These are phyloP conservation scores for Penicillium canariense DNA, from an alignment of 495 filamentous ascomycete genomes.

Conservation along the genomic window DNA sequence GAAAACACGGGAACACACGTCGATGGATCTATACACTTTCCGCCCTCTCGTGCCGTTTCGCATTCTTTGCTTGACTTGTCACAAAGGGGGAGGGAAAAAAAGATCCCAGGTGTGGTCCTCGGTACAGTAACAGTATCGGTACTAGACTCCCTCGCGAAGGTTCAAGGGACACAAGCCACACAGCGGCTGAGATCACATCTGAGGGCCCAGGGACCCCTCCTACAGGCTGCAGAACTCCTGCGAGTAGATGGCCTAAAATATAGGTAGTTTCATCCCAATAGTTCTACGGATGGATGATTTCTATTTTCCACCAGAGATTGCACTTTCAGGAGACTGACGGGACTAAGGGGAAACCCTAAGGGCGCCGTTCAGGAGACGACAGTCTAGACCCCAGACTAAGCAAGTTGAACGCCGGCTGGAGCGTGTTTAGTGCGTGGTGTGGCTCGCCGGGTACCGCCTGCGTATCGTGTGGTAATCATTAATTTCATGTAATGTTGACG, in stretches of 20 bases:
- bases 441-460: not conserved
- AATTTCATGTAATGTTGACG: no score
- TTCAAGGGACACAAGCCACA: constrained; percentile 15
- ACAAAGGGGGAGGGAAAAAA: constrained; percentile 4
- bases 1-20: no score
- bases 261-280: not conserved
- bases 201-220: not conserved
- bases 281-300: not conserved
- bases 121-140: not conserved
- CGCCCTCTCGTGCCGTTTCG: constrained; percentile 11
- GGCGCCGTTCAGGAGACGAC: constrained; percentile 17
- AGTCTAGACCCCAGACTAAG: constrained; percentile 19
- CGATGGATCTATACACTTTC: not conserved
- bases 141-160: constrained; percentile 9
- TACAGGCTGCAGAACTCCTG: constrained; percentile 5
- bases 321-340: not conserved
- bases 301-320: not conserved
- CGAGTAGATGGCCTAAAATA: not conserved
- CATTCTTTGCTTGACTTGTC: constrained; percentile 3
- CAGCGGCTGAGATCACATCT: constrained; percentile 12
- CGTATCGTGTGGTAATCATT: not conserved
- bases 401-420: not conserved
- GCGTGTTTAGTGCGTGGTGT: no score
- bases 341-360: constrained; percentile 7
- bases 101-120: not conserved